Percentiles rank a stretch among this genome's conserved stretches.
phyloP scores from a whole-genome alignment of 1,139 yeast genomes.

The Zygosaccharomyces sapae region DNA sequence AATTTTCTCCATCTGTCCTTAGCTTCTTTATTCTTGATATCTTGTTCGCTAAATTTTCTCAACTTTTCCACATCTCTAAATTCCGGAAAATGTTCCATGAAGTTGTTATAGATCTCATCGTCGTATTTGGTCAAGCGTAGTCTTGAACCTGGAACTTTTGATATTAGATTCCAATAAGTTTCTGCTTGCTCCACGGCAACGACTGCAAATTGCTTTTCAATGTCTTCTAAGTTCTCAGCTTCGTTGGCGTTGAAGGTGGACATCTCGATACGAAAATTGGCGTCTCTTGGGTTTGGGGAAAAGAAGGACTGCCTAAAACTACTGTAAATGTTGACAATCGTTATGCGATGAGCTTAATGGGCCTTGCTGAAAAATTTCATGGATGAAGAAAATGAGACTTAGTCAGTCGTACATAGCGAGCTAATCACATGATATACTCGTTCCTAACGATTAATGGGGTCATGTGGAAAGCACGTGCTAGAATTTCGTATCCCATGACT shows the following conservation, averaged over 20 bases:
- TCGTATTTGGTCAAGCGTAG: conserved; percentile 76
- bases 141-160: conserved; percentile 70
- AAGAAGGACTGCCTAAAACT: too few relatives aligned
- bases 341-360: too few relatives aligned
- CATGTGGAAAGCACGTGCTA: too few relatives aligned
- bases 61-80: conserved; percentile 56
- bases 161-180: conserved; percentile 82
- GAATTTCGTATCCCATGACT: too few relatives aligned
- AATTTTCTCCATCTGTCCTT: conserved; percentile 90
- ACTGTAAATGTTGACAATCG: too few relatives aligned
- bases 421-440: too few relatives aligned
- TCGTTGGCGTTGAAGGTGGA: conserved; percentile 50
- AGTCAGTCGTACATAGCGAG: too few relatives aligned
- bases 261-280: conserved; percentile 16
- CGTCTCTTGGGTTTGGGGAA: too few relatives aligned
- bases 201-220: conserved; percentile 95
- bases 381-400: too few relatives aligned
- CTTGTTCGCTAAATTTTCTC: conserved; percentile 63
- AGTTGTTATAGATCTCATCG: conserved; percentile 70
- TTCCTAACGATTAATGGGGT: too few relatives aligned
- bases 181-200: conserved; percentile 95
- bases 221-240: conserved; percentile 62
- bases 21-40: conserved; percentile 73
- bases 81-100: conserved; percentile 80
- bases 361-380: too few relatives aligned